A percentile compares a stretch with the other conserved stretches of the same genome.
Conservation (phyloP, 108 stramenopile genomes). For the Cyclotella atomus region DNA sequence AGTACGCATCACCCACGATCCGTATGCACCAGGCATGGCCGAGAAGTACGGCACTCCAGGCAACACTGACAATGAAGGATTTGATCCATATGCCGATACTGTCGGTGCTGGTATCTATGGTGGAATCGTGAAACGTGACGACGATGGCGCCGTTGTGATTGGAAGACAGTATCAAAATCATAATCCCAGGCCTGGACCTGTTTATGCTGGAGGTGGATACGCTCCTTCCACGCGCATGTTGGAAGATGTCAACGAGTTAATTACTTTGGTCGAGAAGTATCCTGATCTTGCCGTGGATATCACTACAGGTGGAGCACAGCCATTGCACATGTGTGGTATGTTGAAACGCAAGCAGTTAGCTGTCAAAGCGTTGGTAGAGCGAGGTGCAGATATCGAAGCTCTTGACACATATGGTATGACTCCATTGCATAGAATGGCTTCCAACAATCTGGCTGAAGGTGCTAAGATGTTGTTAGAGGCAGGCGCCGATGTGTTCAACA, state of each 20-base stretch:
- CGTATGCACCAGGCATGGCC: constrained; percentile 77
- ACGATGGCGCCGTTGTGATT: constrained; percentile 52
- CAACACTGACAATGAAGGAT: constrained; percentile 74
- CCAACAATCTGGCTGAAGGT: constrained; percentile 79
- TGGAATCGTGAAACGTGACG: constrained; percentile 67
- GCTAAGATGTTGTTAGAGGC: constrained; percentile 66
- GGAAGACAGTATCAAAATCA: constrained; percentile 86
- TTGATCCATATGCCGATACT: constrained; percentile 81
- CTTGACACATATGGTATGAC: constrained; percentile 86
- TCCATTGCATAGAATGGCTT: constrained; percentile 87
- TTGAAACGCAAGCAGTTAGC: constrained; percentile 54
- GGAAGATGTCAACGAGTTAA: constrained; percentile 55
- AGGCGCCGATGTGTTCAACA: constrained; percentile 52
- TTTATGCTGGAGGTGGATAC: constrained; percentile 83
- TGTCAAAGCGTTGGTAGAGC: constrained; percentile 58
- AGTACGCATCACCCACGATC: constrained; percentile 74
- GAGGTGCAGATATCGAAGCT: constrained; percentile 66
- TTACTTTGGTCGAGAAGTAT: constrained; percentile 60
- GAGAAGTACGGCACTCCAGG: constrained; percentile 80
- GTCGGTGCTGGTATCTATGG: constrained; percentile 89
- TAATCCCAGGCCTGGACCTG: constrained; percentile 81
- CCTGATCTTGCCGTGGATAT: constrained; percentile 75
- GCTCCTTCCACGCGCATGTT: constrained; percentile 57
- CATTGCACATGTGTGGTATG: constrained; percentile 88
- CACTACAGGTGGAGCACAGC: constrained; percentile 81